phyloP scores from a whole-genome alignment of 2,329 filamentous ascomycete genomes.

The Aspergillus ochraceoroseus region DNA sequence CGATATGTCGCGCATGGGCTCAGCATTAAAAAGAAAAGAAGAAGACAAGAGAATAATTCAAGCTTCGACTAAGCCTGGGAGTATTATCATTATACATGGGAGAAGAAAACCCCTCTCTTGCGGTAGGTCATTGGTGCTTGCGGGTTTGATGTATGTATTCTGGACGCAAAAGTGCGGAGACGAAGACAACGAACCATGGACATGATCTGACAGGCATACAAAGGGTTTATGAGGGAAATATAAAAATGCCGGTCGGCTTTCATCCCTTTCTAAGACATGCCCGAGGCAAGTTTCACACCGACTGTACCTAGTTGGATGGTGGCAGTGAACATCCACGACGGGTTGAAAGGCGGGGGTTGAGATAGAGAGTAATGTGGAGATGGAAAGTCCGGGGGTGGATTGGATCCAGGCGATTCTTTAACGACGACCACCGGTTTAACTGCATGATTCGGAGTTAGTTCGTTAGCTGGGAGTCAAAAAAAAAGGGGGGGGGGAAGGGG shows the following conservation, averaged over 20 bases:
- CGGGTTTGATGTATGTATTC: constrained; percentile 12
- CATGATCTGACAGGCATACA: no score
- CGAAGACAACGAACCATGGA: constrained; percentile 2
- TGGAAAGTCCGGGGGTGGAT: neutral
- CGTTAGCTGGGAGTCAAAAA: no score
- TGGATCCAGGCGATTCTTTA: neutral
- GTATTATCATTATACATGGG: constrained; percentile 14
- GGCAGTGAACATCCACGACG: constrained; percentile 6
- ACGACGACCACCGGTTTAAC: no score
- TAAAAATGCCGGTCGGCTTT: constrained; percentile 14
- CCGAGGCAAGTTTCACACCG: constrained; percentile 26
- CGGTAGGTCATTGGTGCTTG: no score
- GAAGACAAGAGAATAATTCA: constrained; percentile 8
- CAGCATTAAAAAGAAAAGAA: neutral
- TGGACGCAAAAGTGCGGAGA: neutral
- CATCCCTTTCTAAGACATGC: constrained; percentile 19
- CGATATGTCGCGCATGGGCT: neutral
- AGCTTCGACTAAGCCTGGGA: constrained; percentile 10
- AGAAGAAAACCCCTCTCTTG: neutral
- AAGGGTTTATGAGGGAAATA: constrained; percentile 17
- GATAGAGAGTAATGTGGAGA: constrained; percentile 9
- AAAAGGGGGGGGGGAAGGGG: no score
- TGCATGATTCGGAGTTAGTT: constrained; percentile 1
- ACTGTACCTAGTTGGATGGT: constrained; percentile 8
- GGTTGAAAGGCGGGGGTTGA: constrained; percentile 11